These are phyloP conservation scores for Geranomyces michiganensis DNA, from an alignment of 192 early-diverging fungal species.

Conservation along the genomic window DNA sequence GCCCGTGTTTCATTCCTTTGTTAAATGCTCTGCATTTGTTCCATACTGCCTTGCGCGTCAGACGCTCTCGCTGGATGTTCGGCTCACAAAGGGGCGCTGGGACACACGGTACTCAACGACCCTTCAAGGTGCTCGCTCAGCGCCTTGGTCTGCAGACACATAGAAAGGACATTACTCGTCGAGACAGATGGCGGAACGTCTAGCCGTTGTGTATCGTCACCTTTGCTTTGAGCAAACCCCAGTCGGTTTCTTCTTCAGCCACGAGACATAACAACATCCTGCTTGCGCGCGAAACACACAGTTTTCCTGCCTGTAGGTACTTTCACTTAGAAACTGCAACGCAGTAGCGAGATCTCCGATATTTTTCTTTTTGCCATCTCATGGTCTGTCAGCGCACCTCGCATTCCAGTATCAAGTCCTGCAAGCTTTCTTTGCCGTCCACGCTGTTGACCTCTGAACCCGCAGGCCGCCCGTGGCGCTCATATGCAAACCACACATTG, in stretches of 20 bases:
- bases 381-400: conserved; percentile 24
- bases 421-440: conserved; percentile 38
- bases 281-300: conserved; percentile 40
- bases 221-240: conserved; percentile 52
- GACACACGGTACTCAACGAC: background rate
- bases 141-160: background rate
- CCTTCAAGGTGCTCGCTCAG: conserved; percentile 11
- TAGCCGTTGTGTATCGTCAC: background rate
- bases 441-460: background rate
- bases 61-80: background rate
- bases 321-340: too few species aligned
- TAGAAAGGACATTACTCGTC: background rate
- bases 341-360: too few species aligned
- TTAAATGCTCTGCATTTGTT: conserved; percentile 9
- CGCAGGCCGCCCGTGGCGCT: conserved; percentile 38
- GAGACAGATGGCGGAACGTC: background rate
- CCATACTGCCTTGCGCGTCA: background rate
- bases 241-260: conserved; percentile 43
- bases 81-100: background rate
- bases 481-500: conserved; percentile 51
- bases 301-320: conserved; percentile 36
- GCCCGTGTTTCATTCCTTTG: background rate
- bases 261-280: conserved; percentile 51
- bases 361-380: too few species aligned
- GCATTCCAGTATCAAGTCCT: conserved; percentile 40